Base-by-base conservation (phyloP, 805 yeast genomes). In the Scheffersomyces stipitis region DNA sequence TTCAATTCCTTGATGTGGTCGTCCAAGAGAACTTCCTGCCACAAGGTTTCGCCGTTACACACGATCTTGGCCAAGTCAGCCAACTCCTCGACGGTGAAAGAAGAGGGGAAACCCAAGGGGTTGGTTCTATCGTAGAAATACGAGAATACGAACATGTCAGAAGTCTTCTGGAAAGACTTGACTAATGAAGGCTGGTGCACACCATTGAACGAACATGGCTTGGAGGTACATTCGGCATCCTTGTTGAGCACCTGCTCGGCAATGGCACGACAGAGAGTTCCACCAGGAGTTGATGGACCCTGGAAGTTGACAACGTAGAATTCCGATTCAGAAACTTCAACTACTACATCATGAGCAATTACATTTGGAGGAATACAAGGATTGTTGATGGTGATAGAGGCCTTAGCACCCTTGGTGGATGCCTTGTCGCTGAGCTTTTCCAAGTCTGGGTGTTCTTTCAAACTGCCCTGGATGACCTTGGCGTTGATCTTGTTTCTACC, bases 201-300 rank as follows among this genome's bases (percentile, higher is more conserved):
- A 56, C 99, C 99, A 58, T 91, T 88, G 76, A 93, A 93, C 2
- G 97, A 86, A 63, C 99, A 93, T 37, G 99, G 95, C 40, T 79
- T 76, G 22, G 71, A 56, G 1, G 69, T 58, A 72, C 99, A 93
- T 43, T 73, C 79, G 12, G 76, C 73, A 28, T 89, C 96, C 67
- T 91, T 91, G 67, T 86, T 83, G 57, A 93, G 75, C 28, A 88
- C 77, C 36, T 74, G 58, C 59, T 91, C 98, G 18, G 97, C 88
- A 29, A 93, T 60, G 56, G 69, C 76, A 47, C 96, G 80, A 69
- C 99, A 93, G 63, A 88, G 96, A 31, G 90, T 73, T 4, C 93
- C 84, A 8, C 85, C 71, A n/a, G 83, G 66, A 8, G 59, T 60
- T 2, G 56, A 34, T 9, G 91, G 82, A 13, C 91, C 93, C 43